Evolutionary conservation across 2,329 filamentous ascomycete species (phyloP).

Genomic region (Pyrenochaeta sp.): DNA sequence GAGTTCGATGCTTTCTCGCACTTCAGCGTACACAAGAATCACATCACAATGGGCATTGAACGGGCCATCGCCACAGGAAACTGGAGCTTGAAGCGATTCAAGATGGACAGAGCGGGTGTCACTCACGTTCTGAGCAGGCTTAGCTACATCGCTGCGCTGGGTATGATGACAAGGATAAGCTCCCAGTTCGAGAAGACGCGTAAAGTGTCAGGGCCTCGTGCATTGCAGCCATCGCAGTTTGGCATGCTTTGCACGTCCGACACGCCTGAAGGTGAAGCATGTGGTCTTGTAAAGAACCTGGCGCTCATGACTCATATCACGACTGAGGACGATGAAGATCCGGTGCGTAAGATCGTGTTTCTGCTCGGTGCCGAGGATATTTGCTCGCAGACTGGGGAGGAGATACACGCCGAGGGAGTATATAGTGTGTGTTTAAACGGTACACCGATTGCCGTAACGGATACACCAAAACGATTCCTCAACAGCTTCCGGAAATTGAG

Average conservation of each 20-base stretch:
- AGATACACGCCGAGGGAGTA: conserved; percentile 83
- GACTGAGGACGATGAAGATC: conserved; percentile 91
- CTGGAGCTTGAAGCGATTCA: conserved; percentile 97
- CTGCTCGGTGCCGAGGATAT: conserved; percentile 86
- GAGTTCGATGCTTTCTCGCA: conserved; percentile 88
- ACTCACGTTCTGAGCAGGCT: conserved; percentile 95
- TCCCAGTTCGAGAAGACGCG: conserved; percentile 99
- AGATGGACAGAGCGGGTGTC: conserved; percentile 96
- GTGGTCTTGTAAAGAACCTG: conserved; percentile 96
- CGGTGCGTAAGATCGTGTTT: conserved; percentile 86
- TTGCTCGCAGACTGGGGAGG: conserved; percentile 79
- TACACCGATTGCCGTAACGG: conserved; percentile 87
- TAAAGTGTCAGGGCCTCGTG: conserved; percentile 94
- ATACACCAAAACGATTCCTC: conserved; percentile 86
- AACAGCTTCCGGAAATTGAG: conserved; percentile 85
- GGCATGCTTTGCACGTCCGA: conserved; percentile 98
- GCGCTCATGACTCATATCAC: conserved; percentile 99
- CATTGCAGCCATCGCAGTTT: conserved; percentile 95
- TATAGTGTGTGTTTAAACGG: conserved; percentile 97
- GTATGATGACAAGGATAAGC: conserved; percentile 99
- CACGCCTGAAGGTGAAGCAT: conserved; percentile 98
- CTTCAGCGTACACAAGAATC: conserved; percentile 82
- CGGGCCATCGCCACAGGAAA: conserved; percentile 97
- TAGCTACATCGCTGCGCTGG: conserved; percentile 94
- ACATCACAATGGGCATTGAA: conserved; percentile 92